Base-by-base conservation (phyloP, 805 yeast species). In the Millerago galiae region DNA sequence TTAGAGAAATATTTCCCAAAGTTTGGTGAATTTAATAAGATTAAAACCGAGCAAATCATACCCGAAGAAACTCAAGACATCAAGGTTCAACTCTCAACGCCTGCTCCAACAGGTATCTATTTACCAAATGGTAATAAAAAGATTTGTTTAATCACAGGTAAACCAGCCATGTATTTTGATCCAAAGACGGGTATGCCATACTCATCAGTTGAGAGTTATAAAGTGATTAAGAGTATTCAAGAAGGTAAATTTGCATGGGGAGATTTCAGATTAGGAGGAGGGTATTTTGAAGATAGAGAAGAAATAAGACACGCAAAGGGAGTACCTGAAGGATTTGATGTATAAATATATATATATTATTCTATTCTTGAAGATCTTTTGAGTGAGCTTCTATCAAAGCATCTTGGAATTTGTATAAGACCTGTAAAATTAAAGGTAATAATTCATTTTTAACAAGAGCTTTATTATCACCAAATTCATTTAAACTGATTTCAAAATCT, bases 141-240 rank as follows among this genome's bases (percentile, higher is more conserved):
- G 54, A 74, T 78, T 62, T 83, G 96, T 70, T 67, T 81, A 21
- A 79, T 90, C 35, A 79, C 88, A 3, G 95, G 95, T 3, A 74
- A 74, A 38, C 81, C 79, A 37, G 95, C 93, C 14, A 74, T 78
- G 55, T 91, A 87, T 61, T 80, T 83, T 49, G 98, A 91, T 66
- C 98, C 98, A 0, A 72, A 77, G 30, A 79, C 83, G 25, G 95
- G 95, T 30, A 75, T 93, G 40, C 95, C 96, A 2, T 93, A 93
- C 62, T 74, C 81, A 38, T 82, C 81, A 49, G 84, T 88, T 47
- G 90, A 83, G 37, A 81, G 91, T n/a, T 88, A 81, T 59, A 79
- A 75, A 51, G 70, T 83, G 24, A 68, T 86, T 35, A 75, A 74
- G 44, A 76, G 72, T 18, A 59, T 74, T 14, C 80, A 80, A 50